These are phyloP conservation scores for Penicillium crustosum DNA, from an alignment of 2,329 filamentous ascomycete genomes.

Conservation along the genomic window DNA sequence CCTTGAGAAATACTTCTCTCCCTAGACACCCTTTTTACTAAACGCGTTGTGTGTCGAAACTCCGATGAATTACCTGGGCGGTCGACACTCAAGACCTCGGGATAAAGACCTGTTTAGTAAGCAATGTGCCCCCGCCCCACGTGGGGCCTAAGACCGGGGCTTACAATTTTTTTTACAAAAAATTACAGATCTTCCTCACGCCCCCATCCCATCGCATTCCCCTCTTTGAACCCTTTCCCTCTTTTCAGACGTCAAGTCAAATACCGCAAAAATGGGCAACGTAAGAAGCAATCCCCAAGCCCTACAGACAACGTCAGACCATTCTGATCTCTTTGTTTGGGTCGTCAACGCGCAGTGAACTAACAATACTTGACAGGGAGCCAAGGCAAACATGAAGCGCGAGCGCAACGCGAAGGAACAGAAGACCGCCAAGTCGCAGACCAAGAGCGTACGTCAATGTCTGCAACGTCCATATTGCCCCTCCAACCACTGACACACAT, in stretches of 20 bases:
- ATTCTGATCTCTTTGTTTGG: not conserved
- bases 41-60: not conserved
- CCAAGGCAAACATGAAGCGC: conserved; percentile 69
- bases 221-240: conserved; percentile 32
- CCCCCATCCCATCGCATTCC: conserved; percentile 18
- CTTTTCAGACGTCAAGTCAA: conserved; percentile 33
- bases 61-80: not conserved
- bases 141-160: conserved; percentile 5
- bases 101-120: conserved; percentile 34
- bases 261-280: conserved; percentile 26
- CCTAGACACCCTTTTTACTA: not conserved
- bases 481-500: conserved; percentile 7
- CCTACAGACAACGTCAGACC: not conserved
- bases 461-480: not conserved
- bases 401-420: conserved; percentile 67
- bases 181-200: conserved; percentile 8
- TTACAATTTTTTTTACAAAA: conserved; percentile 12
- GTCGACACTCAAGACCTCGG: conserved; percentile 23
- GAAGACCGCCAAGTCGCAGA: conserved; percentile 63
- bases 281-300: conserved; percentile 16
- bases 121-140: conserved; percentile 1
- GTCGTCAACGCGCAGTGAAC: conserved; percentile 5
- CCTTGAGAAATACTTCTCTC: not conserved
- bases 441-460: conserved; percentile 61
- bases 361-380: conserved; percentile 45